Conservation (phyloP, 106 monocot genomes). For the Chionographis japonica region DNA sequence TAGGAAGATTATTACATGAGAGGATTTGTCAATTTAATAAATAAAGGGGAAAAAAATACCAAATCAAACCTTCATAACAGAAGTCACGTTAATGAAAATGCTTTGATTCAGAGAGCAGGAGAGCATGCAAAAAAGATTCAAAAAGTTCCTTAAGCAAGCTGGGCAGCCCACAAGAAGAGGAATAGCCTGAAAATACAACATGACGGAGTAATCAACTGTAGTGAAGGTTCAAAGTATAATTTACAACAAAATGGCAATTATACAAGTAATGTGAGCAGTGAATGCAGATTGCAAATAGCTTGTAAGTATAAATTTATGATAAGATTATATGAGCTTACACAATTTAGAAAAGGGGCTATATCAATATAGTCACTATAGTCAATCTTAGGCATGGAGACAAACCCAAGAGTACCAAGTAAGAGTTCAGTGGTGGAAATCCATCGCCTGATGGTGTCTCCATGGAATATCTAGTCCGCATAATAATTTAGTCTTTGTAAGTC, state of each 20-base stretch:
- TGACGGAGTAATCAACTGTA: conserved; percentile 2
- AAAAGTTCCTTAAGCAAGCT: conserved; percentile 97
- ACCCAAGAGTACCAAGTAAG: too few species aligned
- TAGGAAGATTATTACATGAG: neutral
- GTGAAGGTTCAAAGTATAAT: neutral
- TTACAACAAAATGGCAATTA: neutral
- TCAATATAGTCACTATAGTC: too few species aligned
- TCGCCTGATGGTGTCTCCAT: too few species aligned
- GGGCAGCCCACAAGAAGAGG: conserved; percentile 98
- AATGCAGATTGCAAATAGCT: neutral
- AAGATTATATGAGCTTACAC: too few species aligned
- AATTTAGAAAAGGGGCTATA: too few species aligned
- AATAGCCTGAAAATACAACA: conserved; percentile 59
- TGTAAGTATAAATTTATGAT: too few species aligned
- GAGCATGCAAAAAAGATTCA: conserved; percentile 93
- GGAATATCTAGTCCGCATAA: too few species aligned
- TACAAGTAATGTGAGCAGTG: neutral
- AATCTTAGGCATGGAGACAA: too few species aligned
- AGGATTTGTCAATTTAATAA: too few species aligned
- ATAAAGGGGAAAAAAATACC: neutral
- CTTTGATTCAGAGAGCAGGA: conserved; percentile 96
- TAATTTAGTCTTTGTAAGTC: too few species aligned
- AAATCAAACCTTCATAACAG: conserved; percentile 50
- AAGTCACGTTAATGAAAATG: conserved; percentile 93
- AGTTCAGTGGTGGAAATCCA: too few species aligned